phyloP scores from a whole-genome alignment of 129 eudicot genomes.

The Lonicera japonica region DNA sequence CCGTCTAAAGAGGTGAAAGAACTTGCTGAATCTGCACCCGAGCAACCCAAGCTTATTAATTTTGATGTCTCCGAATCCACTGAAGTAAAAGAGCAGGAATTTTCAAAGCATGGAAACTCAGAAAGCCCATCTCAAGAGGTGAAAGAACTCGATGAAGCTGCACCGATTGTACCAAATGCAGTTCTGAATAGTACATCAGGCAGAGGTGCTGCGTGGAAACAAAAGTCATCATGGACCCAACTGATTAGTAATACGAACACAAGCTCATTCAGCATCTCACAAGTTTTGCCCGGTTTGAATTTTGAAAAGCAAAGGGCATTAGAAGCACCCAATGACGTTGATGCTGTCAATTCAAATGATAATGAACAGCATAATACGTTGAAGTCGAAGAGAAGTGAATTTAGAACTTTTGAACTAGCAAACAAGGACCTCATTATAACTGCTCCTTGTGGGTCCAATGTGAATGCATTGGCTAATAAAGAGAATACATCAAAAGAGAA shows the following conservation, averaged over 20 bases:
- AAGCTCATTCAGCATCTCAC: constrained; percentile 74
- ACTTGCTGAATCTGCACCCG: too few relatives aligned
- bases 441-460: constrained; percentile 6
- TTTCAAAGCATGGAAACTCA: neutral
- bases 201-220: constrained; percentile 66
- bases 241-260: constrained; percentile 38
- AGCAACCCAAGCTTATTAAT: constrained; percentile 10
- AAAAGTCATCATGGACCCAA: constrained; percentile 80
- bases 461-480: neutral
- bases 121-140: constrained; percentile 9
- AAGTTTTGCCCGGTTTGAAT: constrained; percentile 44
- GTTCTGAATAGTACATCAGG: constrained; percentile 27
- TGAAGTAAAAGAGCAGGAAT: constrained; percentile 4
- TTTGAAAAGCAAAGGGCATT: constrained; percentile 30
- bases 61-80: neutral
- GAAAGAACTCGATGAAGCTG: constrained; percentile 12
- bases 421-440: constrained; percentile 5
- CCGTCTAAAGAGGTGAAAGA: constrained; percentile 12
- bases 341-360: neutral
- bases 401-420: constrained; percentile 13
- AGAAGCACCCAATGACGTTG: neutral
- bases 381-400: neutral
- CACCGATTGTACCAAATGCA: constrained; percentile 16
- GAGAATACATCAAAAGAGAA: constrained; percentile 1
- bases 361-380: neutral